Base-by-base conservation (phyloP, 1,284 basidiomycete genomes). In the Puccinia novopanici region DNA sequence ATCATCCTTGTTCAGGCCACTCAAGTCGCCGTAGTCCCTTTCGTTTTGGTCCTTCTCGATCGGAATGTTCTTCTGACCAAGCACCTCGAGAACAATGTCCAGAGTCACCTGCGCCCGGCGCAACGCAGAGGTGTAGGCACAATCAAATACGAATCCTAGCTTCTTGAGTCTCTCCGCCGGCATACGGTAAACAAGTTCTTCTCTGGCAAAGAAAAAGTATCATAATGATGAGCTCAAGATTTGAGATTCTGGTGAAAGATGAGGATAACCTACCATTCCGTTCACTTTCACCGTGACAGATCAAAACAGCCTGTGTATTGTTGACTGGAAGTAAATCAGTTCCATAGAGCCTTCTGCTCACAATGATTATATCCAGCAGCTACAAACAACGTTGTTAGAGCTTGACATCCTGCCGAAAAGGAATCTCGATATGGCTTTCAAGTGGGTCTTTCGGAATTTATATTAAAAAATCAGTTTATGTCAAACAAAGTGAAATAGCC, bases 151-250 rank as follows among this genome's bases (percentile, higher is more conserved):
- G 50, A 71, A 81, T 71, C 82, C 57, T 17, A 83, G 75, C 55
- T 82, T 85, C 84, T 84, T 86, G 65, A 85, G 81, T 67, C 81
- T 82, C 75, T 84, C 79, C 13, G 78, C 84, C 34, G 84, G 82
- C 76, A 83, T 30, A 82, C 82, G 22, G 82, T 83, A 59, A 83
- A 83, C n/a, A 82, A 68, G 73, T 83, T 82, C 27, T 76, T 40
- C 30, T 72, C 68, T 79, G 74, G 59, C 54, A 22, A 12, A 24
- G n/a, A 13, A 70, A 15, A 13, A 1, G 52, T 40, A n/a, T n/a
- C n/a, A n/a, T n/a, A n/a, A n/a, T 19, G 37, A 40, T 57, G 34
- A 48, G 57, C 37, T 37, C 19, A 67, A 70, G 55, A 30, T n/a
- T 17, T 19, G 57, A 30, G 37, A 75, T 40, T 45, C 3, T 70